Evolutionary conservation across 2,329 filamentous ascomycete genomes (phyloP), one percentile per base, ranked within the genome.

Genomic region (Sporothrix humicola): DNA sequence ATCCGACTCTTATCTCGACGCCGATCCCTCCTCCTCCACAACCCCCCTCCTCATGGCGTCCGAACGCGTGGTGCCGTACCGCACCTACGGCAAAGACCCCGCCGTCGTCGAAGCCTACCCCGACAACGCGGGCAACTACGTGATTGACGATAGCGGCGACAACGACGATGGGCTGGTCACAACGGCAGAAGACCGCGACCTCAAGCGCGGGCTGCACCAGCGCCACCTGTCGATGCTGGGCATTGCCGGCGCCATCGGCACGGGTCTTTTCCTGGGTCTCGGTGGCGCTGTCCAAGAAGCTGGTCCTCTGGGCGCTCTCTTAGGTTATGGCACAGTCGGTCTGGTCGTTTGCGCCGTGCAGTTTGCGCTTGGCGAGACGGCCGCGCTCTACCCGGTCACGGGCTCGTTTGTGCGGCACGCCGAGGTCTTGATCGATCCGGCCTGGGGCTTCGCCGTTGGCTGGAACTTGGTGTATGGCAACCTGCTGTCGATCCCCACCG

Each of bases 271-370:
- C 81, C 86, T 93, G 48, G 90, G 91, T 70, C 89, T 87, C 69
- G 91, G 91, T 82, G 56, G 89, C 90, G 15, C 84, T 20, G 80
- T 93, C 71, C 84, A 88, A 73, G 88, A 85, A 68, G 86, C 89
- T 10, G 91, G 92, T 0, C 91, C 92, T 10, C 88, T 88, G 1
- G 89, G 90, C 44, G 87, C 89, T 52, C 84, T 94, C 65, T 87
- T 94, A 76, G 90, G 89, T 66, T 93, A 92, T 79, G 79, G 88
- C 74, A 91, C 92, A 75, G 87, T 94, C 79, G 93, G 92, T 70
- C 85, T 88, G 17, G 87, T 95, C 74, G 88, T 95, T 66, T 95
- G 88, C 84, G 90, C 90, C 4, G 90, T 95, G 81, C 94, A 95
- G 91, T 85, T 86, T 66, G 86, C 86, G 63, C 83, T 92, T 46